A percentile compares a stretch with the other conserved stretches of the same genome.
Conservation (phyloP, 768 basidiomycete species). For the Tremella mesenterica region DNA sequence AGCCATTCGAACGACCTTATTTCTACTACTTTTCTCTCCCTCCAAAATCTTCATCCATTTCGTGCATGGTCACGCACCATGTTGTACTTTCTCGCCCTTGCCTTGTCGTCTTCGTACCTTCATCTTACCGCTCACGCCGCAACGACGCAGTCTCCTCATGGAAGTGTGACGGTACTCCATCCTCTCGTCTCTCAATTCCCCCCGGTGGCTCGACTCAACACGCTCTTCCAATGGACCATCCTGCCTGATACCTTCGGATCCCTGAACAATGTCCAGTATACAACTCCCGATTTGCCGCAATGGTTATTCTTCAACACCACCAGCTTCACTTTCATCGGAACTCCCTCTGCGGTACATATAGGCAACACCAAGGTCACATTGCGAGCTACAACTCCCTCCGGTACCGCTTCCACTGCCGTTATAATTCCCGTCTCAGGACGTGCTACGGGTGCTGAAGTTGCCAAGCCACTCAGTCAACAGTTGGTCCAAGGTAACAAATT, state of each 20-base stretch:
- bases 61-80: too few relatives aligned
- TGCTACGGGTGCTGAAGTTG: slow-evolving; percentile 51
- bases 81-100: too few relatives aligned
- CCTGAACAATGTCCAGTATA: slow-evolving; percentile 48
- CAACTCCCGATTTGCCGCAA: slow-evolving; percentile 54
- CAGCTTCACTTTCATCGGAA: slow-evolving; percentile 58
- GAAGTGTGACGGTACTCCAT: slow-evolving; percentile 34
- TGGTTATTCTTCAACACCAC: slow-evolving; percentile 68
- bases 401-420: slow-evolving; percentile 47
- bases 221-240: slow-evolving; percentile 63
- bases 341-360: slow-evolving; percentile 55
- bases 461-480: slow-evolving; percentile 56
- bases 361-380: slow-evolving; percentile 52
- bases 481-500: slow-evolving; percentile 56
- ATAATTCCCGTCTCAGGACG: slow-evolving; percentile 32
- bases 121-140: neutral
- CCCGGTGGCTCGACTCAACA: slow-evolving; percentile 59
- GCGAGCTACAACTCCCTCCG: slow-evolving; percentile 53
- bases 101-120: neutral
- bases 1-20: too few relatives aligned
- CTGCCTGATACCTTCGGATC: slow-evolving; percentile 57
- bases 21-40: too few relatives aligned
- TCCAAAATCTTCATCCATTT: too few relatives aligned
- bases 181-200: slow-evolving; percentile 65
- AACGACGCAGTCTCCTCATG: neutral